Evolutionary conservation across 2,329 filamentous ascomycete species (phyloP).

Genomic region (Sporothrix phasma): DNA sequence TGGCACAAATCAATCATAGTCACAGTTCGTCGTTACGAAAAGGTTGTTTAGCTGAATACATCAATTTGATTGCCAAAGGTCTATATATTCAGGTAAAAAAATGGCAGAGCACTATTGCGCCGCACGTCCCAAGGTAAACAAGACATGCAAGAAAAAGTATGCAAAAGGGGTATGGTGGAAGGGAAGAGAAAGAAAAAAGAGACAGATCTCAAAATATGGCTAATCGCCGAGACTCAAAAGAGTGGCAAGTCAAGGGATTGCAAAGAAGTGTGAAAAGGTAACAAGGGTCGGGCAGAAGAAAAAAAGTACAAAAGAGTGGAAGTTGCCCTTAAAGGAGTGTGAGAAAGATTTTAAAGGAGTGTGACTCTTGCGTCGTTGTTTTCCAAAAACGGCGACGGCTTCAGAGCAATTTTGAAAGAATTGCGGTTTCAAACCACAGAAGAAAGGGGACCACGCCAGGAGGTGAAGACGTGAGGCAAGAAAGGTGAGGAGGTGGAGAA

Average conservation of each 20-base stretch:
- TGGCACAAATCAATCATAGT: not conserved
- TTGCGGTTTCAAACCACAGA: constrained; percentile 10
- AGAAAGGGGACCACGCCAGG: not conserved
- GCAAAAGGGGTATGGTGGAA: constrained; percentile 1
- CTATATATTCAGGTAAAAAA: constrained; percentile 1
- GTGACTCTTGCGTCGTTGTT: not conserved
- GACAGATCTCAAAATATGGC: not conserved
- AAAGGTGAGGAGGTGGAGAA: not conserved
- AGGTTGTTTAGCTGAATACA: not conserved
- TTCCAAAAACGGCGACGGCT: not conserved
- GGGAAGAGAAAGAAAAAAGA: not conserved
- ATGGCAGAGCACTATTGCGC: not conserved
- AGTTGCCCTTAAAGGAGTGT: not conserved
- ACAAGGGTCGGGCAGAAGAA: constrained; percentile 6
- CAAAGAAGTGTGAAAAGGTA: not conserved
- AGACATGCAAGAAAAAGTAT: not conserved
- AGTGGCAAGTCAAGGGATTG: not conserved
- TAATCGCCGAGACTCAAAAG: not conserved
- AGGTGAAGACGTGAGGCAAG: not conserved
- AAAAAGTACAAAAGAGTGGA: constrained; percentile 2
- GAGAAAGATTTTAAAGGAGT: not conserved
- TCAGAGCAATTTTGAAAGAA: not conserved
- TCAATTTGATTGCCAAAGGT: not conserved
- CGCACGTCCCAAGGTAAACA: not conserved
- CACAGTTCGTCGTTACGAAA: not conserved